These are phyloP conservation scores for Colletotrichum sp. DNA, from an alignment of 2,329 filamentous ascomycete species.

Conservation along the genomic window DNA sequence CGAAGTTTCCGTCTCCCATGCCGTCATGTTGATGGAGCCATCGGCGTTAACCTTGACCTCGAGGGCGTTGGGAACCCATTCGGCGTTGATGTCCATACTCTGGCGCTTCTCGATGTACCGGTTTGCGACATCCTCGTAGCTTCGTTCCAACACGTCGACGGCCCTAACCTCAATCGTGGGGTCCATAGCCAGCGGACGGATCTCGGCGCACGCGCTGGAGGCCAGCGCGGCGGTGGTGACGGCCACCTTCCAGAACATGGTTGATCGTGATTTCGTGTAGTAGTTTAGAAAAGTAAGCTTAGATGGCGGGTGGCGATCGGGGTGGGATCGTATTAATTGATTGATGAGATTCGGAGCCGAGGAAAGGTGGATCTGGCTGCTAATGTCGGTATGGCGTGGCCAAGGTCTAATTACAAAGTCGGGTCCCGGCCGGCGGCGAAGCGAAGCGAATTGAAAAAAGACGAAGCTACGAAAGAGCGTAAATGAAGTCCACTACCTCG, in stretches of 20 bases:
- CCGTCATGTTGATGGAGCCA: constrained; percentile 55
- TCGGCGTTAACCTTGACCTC: constrained; percentile 42
- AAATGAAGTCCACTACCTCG: constrained; percentile 3
- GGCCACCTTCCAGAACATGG: constrained; percentile 21
- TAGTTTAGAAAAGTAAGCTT: not conserved
- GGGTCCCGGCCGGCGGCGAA: constrained; percentile 24
- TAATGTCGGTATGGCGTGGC: constrained; percentile 7
- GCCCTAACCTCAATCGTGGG: constrained; percentile 31
- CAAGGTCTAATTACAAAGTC: constrained; percentile 20
- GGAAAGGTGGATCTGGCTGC: constrained; percentile 5
- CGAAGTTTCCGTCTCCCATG: constrained; percentile 59
- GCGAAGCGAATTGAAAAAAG: constrained; percentile 19
- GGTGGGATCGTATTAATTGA: constrained; percentile 9
- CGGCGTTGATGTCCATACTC: not conserved
- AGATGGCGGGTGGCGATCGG: not conserved
- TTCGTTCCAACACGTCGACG: constrained; percentile 20
- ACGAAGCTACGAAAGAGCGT: constrained; percentile 13
- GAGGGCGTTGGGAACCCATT: constrained; percentile 7
- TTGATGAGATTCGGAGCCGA: constrained; percentile 4
- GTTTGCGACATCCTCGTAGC: constrained; percentile 19
- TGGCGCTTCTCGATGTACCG: constrained; percentile 26
- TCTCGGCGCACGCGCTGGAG: constrained; percentile 20
- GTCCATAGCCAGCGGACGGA: constrained; percentile 24
- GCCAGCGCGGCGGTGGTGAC: constrained; percentile 16
- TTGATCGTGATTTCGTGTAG: not conserved